phyloP scores from a whole-genome alignment of 2,329 filamentous ascomycete species.

The Shiraia bambusicola region DNA sequence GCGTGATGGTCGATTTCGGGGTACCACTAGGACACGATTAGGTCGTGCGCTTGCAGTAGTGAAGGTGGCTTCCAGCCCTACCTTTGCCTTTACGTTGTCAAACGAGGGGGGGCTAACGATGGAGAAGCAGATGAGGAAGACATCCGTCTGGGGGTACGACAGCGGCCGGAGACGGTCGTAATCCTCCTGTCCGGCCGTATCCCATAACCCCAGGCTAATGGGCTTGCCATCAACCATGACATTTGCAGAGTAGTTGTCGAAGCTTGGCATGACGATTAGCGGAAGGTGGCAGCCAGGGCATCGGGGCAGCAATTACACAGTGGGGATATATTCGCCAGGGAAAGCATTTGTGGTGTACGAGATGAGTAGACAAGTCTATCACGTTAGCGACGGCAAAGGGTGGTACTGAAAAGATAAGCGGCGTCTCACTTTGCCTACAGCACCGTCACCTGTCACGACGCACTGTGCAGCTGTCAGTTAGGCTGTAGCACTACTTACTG shows the following conservation, averaged over 20 bases:
- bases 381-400: constrained; percentile 28
- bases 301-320: constrained; percentile 65
- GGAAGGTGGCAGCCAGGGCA: constrained; percentile 7
- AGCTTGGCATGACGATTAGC: constrained; percentile 57
- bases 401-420: constrained; percentile 19
- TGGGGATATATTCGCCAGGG: constrained; percentile 99
- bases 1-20: constrained; percentile 97
- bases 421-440: constrained; percentile 85
- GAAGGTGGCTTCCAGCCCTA: constrained; percentile 46
- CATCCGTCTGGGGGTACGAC: constrained; percentile 97
- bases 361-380: constrained; percentile 94
- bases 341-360: constrained; percentile 99
- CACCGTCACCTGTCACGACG: constrained; percentile 98
- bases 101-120: constrained; percentile 97
- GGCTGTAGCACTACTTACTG: too few relatives aligned
- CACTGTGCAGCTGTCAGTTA: constrained; percentile 61
- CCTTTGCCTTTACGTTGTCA: constrained; percentile 98
- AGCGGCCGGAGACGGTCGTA: constrained; percentile 93
- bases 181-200: constrained; percentile 98
- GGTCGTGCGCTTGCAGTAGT: constrained; percentile 6
- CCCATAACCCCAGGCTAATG: constrained; percentile 94
- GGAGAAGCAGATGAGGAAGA: constrained; percentile 97
- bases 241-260: constrained; percentile 98
- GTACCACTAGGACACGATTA: constrained; percentile 70
- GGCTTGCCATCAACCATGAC: constrained; percentile 99